Evolutionary conservation across 73 alveolate genomes (phyloP).

Genomic region (Tetrahymena thermophila): DNA sequence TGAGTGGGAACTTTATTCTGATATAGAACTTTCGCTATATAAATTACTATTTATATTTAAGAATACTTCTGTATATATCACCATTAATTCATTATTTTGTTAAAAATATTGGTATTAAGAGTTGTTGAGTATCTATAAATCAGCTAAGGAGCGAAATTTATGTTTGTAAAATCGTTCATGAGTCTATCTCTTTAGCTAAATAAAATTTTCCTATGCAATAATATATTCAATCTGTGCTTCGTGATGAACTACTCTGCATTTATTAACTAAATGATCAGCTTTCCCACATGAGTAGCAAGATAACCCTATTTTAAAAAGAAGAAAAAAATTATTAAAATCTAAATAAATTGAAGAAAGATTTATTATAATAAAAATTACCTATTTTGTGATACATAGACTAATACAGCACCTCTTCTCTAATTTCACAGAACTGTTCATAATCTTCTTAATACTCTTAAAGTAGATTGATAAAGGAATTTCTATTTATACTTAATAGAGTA

Average conservation of each 20-base stretch:
- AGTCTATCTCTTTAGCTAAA: not conserved
- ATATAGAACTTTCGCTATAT: not conserved
- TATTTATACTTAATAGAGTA: not conserved
- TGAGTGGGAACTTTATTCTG: not conserved
- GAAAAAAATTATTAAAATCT: slow-evolving; percentile 14
- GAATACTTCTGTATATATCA: not conserved
- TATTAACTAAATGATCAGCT: slow-evolving; percentile 49
- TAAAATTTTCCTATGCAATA: not conserved
- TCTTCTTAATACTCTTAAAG: not conserved
- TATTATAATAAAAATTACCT: slow-evolving; percentile 46
- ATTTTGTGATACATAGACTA: slow-evolving; percentile 44
- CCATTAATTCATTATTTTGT: not conserved
- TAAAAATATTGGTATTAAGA: not conserved
- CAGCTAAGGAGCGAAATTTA: not conserved
- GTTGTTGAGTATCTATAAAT: not conserved
- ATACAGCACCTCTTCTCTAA: slow-evolving; percentile 29
- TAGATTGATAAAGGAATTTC: not conserved
- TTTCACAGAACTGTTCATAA: not conserved
- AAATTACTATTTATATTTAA: not conserved
- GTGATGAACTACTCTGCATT: slow-evolving; percentile 14
- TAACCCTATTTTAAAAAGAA: slow-evolving; percentile 21
- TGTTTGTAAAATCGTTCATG: not conserved
- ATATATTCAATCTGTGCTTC: slow-evolving; percentile 9
- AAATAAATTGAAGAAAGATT: not conserved
- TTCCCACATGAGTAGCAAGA: slow-evolving; percentile 68